These are phyloP conservation scores for Neohortaea acidophila DNA, from an alignment of 495 filamentous ascomycete species.

Conservation along the genomic window DNA sequence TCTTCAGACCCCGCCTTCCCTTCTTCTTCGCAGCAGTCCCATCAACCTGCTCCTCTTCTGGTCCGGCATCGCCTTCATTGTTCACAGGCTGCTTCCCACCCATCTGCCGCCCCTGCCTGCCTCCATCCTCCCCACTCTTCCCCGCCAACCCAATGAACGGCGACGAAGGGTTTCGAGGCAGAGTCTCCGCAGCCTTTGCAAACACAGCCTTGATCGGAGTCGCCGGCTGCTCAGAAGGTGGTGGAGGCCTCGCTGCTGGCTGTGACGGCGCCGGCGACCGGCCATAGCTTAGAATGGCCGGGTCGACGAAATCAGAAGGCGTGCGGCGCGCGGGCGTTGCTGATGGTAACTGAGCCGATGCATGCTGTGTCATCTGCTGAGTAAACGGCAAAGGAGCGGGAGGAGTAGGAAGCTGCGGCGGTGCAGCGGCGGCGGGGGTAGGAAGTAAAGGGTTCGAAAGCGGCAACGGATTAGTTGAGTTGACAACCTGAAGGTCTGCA, in stretches of 20 bases:
- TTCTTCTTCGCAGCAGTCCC: constrained; percentile 10
- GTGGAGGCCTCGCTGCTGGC: constrained; percentile 5
- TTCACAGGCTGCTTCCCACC: not conserved
- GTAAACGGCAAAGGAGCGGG: not conserved
- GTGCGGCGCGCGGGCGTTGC: constrained; percentile 3
- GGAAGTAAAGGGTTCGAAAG: too few species aligned
- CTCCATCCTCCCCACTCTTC: constrained; percentile 12
- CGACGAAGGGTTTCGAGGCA: constrained; percentile 23
- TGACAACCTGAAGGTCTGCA: constrained; percentile 38
- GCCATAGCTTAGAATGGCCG: constrained; percentile 28
- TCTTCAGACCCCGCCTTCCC: constrained; percentile 9
- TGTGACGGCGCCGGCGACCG: constrained; percentile 14
- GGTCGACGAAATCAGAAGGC: constrained; percentile 23
- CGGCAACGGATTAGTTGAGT: too few species aligned
- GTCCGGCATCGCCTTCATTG: not conserved
- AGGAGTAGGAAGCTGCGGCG: not conserved
- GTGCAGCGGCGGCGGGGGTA: too few species aligned
- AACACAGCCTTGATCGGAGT: constrained; percentile 23
- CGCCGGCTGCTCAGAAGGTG: constrained; percentile 21
- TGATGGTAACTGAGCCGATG: not conserved
- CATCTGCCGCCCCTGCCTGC: not conserved
- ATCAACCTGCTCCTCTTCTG: constrained; percentile 3
- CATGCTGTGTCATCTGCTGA: not conserved
- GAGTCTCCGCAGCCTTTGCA: constrained; percentile 15
- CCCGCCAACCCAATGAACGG: constrained; percentile 18